Conservation (phyloP, 2,329 filamentous ascomycete genomes). For the Rhynchosporium secalis region DNA sequence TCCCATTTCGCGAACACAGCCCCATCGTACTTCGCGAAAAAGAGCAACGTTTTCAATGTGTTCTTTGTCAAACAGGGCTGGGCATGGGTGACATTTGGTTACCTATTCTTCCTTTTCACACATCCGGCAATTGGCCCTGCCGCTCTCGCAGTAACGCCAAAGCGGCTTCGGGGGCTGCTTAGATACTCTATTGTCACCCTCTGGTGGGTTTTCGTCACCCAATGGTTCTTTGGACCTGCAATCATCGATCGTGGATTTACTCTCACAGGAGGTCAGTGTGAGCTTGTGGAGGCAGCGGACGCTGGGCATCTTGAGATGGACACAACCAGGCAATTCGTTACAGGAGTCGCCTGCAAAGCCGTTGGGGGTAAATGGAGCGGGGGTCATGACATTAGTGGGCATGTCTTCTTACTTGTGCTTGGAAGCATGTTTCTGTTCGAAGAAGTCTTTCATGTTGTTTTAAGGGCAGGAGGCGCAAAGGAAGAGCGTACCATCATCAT, state of each 20-base stretch:
- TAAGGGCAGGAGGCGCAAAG: constrained; percentile 46
- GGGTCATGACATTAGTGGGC: constrained; percentile 95
- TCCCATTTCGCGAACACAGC: constrained; percentile 61
- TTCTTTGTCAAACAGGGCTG: constrained; percentile 95
- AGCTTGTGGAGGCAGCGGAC: constrained; percentile 53
- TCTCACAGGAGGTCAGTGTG: constrained; percentile 85
- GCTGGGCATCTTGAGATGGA: constrained; percentile 49
- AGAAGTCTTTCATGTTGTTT: constrained; percentile 68
- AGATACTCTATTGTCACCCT: constrained; percentile 73
- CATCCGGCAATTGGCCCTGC: constrained; percentile 58
- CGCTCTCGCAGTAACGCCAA: constrained; percentile 44
- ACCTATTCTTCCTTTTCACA: constrained; percentile 66
- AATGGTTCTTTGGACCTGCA: constrained; percentile 93
- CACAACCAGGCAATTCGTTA: constrained; percentile 57
- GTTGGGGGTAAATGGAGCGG: constrained; percentile 83
- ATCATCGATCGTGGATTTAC: constrained; percentile 88
- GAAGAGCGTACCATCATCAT: constrained; percentile 69
- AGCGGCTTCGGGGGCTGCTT: constrained; percentile 57
- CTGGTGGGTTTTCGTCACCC: constrained; percentile 85
- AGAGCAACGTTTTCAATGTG: constrained; percentile 88
- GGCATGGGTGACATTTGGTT: constrained; percentile 82
- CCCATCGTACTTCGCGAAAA: constrained; percentile 89
- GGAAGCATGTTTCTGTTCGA: constrained; percentile 79
- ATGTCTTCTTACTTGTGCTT: constrained; percentile 88
- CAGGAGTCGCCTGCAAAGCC: constrained; percentile 77